Percentiles rank a stretch among this genome's conserved stretches.
These are phyloP conservation scores for Rugonectria rugulosa DNA, from an alignment of 2,329 filamentous ascomycete species.

Conservation along the genomic window DNA sequence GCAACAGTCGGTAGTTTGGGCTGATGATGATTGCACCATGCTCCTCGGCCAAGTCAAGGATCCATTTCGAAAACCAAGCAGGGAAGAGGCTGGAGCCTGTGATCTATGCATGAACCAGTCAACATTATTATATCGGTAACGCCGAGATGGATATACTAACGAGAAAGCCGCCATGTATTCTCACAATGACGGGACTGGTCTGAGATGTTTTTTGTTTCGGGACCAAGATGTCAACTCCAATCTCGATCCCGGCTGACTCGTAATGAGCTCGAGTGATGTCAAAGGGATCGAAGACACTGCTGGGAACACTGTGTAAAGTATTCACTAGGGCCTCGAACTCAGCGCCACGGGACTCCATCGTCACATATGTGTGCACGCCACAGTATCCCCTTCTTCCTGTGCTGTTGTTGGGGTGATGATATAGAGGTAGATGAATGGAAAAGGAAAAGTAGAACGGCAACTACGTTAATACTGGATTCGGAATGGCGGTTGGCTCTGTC, in stretches of 20 bases:
- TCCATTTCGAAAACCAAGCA: slow-evolving; percentile 16
- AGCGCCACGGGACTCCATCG: neutral
- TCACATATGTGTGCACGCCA: neutral
- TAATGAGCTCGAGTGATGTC: neutral
- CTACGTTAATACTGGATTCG: neutral
- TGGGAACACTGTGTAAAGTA: slow-evolving; percentile 2
- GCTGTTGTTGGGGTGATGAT: neutral
- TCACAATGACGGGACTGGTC: slow-evolving; percentile 6
- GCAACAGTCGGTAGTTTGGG: slow-evolving; percentile 15
- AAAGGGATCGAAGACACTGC: slow-evolving; percentile 2
- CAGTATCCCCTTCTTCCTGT: neutral
- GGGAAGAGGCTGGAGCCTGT: slow-evolving; percentile 12
- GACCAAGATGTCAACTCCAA: slow-evolving; percentile 9
- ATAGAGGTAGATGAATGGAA: neutral
- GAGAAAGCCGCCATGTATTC: slow-evolving; percentile 15
- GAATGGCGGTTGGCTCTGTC: neutral
- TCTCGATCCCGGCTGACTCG: neutral
- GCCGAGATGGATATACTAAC: neutral
- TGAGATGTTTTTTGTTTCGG: neutral
- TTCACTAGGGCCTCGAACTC: slow-evolving; percentile 1
- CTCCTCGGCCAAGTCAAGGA: slow-evolving; percentile 1
- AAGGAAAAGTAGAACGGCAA: neutral
- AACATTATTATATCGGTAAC: neutral
- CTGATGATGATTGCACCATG: slow-evolving; percentile 7
- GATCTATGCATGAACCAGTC: neutral